These are phyloP conservation scores for Dioscorea alata DNA, from an alignment of 106 monocot genomes.

Conservation along the genomic window DNA sequence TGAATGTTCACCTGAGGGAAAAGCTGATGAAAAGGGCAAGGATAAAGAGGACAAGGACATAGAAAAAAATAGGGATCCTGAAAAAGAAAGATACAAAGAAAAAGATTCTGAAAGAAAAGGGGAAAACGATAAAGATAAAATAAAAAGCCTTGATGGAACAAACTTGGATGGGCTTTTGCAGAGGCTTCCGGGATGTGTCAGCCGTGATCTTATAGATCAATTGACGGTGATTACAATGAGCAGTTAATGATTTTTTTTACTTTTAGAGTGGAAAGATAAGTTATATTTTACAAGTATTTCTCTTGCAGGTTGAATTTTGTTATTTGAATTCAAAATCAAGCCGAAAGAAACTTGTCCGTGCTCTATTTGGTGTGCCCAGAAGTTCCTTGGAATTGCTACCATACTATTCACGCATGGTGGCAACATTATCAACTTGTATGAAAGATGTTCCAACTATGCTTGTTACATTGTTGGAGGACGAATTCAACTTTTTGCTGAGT, in stretches of 20 bases:
- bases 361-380: conserved; percentile 84
- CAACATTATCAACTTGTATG: conserved; percentile 93
- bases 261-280: background rate
- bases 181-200: conserved; percentile 91
- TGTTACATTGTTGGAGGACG: conserved; percentile 78
- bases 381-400: conserved; percentile 92
- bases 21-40: conserved; percentile 65
- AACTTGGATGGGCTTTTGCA: conserved; percentile 80
- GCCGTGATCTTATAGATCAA: conserved; percentile 98
- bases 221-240: conserved; percentile 54
- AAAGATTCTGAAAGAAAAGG: conserved; percentile 74
- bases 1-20: conserved; percentile 35
- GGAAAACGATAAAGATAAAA: conserved; percentile 83
- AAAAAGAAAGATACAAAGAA: conserved; percentile 69
- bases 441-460: conserved; percentile 87
- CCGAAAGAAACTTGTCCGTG: conserved; percentile 81
- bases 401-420: conserved; percentile 95
- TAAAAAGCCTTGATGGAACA: conserved; percentile 64
- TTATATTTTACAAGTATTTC: background rate
- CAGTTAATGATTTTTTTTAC: background rate
- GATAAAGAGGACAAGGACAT: conserved; percentile 62
- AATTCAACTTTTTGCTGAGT: conserved; percentile 93
- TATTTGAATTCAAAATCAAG: conserved; percentile 92
- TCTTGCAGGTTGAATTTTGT: conserved; percentile 92
- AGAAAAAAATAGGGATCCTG: conserved; percentile 48